These are phyloP conservation scores for Microthlaspi erraticum DNA, from an alignment of 345 rosid species.

Conservation along the genomic window DNA sequence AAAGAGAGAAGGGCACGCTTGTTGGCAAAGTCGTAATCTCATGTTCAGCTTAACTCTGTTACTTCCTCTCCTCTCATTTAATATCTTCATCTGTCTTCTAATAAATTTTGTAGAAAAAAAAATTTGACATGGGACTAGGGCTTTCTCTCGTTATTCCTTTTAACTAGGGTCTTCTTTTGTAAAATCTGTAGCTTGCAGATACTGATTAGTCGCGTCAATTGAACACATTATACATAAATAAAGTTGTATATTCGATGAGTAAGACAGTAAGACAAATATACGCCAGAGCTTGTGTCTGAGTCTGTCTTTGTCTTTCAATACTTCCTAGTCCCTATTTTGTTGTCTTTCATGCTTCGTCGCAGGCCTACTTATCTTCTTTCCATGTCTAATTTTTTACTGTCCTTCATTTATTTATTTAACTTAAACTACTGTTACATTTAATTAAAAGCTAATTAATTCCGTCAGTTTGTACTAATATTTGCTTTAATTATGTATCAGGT, in stretches of 20 bases:
- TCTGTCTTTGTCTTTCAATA: slow-evolving; percentile 43
- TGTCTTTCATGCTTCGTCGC: slow-evolving; percentile 40
- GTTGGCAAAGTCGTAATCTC: slow-evolving; percentile 46
- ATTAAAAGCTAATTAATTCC: neutral
- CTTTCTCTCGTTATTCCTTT: slow-evolving; percentile 43
- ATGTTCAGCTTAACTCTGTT: slow-evolving; percentile 41
- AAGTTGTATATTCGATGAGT: slow-evolving; percentile 34
- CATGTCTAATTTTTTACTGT: slow-evolving; percentile 15
- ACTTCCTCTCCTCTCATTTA: slow-evolving; percentile 20
- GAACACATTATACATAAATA: slow-evolving; percentile 20
- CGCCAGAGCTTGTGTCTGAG: slow-evolving; percentile 47
- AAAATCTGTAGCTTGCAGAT: slow-evolving; percentile 35
- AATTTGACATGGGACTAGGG: slow-evolving; percentile 28
- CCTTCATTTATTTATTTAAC: neutral
- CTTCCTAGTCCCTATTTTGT: slow-evolving; percentile 44
- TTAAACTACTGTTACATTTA: neutral
- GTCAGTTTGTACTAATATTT: neutral
- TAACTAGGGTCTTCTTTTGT: slow-evolving; percentile 35
- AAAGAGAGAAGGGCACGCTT: slow-evolving; percentile 65
- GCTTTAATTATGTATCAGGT: neutral
- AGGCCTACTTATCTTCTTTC: slow-evolving; percentile 49
- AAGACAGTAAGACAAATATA: slow-evolving; percentile 28
- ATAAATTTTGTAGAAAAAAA: neutral
- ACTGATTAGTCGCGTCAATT: slow-evolving; percentile 44
- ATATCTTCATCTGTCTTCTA: slow-evolving; percentile 18